Conservation (phyloP, 345 rosid species). For the Euphorbia peplus region DNA sequence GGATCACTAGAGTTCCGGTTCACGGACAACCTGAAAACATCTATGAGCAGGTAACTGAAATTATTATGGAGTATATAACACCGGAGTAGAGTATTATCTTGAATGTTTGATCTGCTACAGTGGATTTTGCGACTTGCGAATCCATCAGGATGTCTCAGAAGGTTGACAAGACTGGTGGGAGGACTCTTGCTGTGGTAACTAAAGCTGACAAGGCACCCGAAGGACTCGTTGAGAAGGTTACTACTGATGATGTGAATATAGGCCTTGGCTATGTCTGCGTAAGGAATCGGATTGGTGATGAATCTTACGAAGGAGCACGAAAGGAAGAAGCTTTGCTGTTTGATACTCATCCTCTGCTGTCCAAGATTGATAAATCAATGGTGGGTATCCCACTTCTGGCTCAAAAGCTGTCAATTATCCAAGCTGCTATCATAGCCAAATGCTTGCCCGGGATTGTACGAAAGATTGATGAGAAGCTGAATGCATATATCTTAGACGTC, state of each 20-base stretch:
- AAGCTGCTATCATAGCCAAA: conserved; percentile 26
- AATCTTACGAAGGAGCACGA: conserved; percentile 35
- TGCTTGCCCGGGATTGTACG: conserved; percentile 34
- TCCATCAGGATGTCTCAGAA: conserved; percentile 50
- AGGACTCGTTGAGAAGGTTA: conserved; percentile 45
- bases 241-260: conserved; percentile 45
- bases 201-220: conserved; percentile 48
- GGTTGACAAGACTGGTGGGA: conserved; percentile 43
- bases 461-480: conserved; percentile 36
- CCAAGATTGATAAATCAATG: conserved; percentile 32
- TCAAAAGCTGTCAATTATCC: conserved; percentile 32
- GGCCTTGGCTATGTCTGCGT: conserved; percentile 54
- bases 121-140: conserved; percentile 51
- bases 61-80: conserved; percentile 38
- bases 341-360: conserved; percentile 19
- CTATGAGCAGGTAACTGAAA: conserved; percentile 36
- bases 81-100: conserved; percentile 45
- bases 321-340: conserved; percentile 29
- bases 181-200: conserved; percentile 57
- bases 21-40: conserved; percentile 49
- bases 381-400: conserved; percentile 45
- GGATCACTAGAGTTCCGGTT: conserved; percentile 48
- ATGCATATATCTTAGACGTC: conserved; percentile 1
- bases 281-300: conserved; percentile 39
- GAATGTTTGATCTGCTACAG: conserved; percentile 42